Base-by-base conservation (phyloP, 345 rosid genomes). In the Eucalyptus curtisii region DNA sequence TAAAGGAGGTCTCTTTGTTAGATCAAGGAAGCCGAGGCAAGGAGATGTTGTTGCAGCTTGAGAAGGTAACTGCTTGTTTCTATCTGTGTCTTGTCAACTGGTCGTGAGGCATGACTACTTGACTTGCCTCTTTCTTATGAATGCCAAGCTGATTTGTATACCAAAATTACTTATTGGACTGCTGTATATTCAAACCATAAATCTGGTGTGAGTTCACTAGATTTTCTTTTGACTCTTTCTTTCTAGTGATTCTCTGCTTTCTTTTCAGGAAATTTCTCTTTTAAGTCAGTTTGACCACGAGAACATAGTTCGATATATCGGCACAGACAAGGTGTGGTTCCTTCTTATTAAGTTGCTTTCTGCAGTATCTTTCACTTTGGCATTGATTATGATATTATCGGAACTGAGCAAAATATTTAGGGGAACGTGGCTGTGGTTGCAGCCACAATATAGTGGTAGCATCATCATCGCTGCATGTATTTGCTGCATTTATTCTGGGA, bases 1-100 rank as follows among this genome's bases (percentile, higher is more conserved):
- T 97, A 52, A 96, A 97, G 90, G 98, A 97, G 93, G 99, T 97
- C 89, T 96, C 97, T 44, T 92, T 97, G 79, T 94, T 94, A 90
- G 97, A 96, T 91, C 98, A 95, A 87, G 99, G 96, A 87, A 91
- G 92, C 90, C 93, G 93, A 88, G 97, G 37, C 79, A 93, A 88
- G 91, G 93, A 96, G 88, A 92, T 97, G 87, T 89, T 96, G 90
- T 87, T 64, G 88, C 99, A 97, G 91, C 97, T 97, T 61, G 99
- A 96, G 91, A 94, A 94, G 94, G 99, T 97, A 91, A 68, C 42
- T 68, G 42, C 79, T 66, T 8, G 42, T 31, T 16, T 68, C 42
- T 68, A 4, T 66, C 11, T 37, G 88, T 19, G 30, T 45, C 86
- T 50, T 89, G 37, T 88, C 45, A 87, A 88, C 20, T 19, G 71